Conservation (phyloP, 257 asterid species). For the Fraxinus cuspidata region DNA sequence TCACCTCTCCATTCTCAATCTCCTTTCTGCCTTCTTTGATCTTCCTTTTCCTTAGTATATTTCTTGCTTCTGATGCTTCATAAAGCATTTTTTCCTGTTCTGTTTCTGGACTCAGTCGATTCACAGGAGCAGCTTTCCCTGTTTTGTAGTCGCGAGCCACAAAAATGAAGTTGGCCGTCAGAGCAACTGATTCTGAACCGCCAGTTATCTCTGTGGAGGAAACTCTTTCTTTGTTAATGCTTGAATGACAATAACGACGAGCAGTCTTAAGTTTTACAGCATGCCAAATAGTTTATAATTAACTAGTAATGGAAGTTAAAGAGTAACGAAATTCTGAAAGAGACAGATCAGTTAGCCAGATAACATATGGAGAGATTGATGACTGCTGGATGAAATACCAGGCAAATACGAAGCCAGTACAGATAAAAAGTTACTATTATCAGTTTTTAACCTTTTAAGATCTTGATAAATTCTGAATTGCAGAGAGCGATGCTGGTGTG, state of each 20-base stretch:
- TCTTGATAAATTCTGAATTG: not conserved
- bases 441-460: not conserved
- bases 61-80: conserved; percentile 81
- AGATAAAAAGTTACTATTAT: not conserved
- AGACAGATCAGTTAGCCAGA: conserved; percentile 10
- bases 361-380: not conserved
- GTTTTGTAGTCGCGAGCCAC: conserved; percentile 97
- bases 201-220: conserved; percentile 45
- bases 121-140: conserved; percentile 81
- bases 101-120: conserved; percentile 65
- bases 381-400: not conserved
- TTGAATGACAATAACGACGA: not conserved
- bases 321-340: not conserved
- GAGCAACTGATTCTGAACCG: conserved; percentile 58
- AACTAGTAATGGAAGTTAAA: conserved; percentile 4
- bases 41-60: conserved; percentile 64
- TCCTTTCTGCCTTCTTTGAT: conserved; percentile 43
- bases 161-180: conserved; percentile 89
- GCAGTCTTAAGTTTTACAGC: conserved; percentile 5
- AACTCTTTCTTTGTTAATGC: conserved; percentile 18
- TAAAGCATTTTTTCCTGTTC: conserved; percentile 68
- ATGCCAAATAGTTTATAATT: not conserved
- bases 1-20: conserved; percentile 57
- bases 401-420: not conserved
- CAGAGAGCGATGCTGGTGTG: not conserved